Base-by-base conservation (phyloP, 108 stramenopile genomes). In the Schizochytrium sp. region DNA sequence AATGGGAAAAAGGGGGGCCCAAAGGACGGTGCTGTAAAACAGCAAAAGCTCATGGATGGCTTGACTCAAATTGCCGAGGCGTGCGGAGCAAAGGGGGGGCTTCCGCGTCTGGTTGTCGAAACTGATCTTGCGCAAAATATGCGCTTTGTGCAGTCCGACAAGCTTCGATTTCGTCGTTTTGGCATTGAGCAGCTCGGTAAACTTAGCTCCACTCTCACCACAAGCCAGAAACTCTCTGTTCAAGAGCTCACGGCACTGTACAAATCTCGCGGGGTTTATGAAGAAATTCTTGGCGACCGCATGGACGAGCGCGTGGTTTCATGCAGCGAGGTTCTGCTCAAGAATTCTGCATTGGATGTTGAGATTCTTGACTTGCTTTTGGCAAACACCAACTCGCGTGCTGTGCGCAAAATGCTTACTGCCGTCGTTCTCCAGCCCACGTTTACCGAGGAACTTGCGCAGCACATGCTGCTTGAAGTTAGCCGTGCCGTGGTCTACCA, bases 261-360 rank as follows among this genome's bases (percentile, higher is more conserved):
- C 51, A 83, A 83, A 83, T 83, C 76, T 28, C 51, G 19, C 51
- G 76, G 18, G 19, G 76, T 83, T 3, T 83, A 83, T 23, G 51
- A 83, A 45, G 76, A 83, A 12, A 23, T 83, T 47, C 48, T 83
- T 53, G 76, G 76, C 19, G 76, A 83, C 16, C 45, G 76, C 45
- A 83, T 83, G 76, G 76, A 83, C 28, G 76, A 83, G 51, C 45
- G 76, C n/a, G 76, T 83, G 6, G 76, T 83, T 18, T 53, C 76
- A 6, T 53, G 45, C 25, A 83, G 76, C 76, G 76, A 83, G 4
- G 18, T 25, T 1, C 51, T 83, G n/a, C 51, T 83, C 45, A 83
- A 83, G 51, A 53, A 53, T 23, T 83, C 76, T 53, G 76, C 76
- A 28, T 53, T 83, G 76, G 76, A 83, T 28, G 51, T 53, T 21